Conservation (phyloP, 1,284 basidiomycete species). For the Rhodotorula glutinis region DNA sequence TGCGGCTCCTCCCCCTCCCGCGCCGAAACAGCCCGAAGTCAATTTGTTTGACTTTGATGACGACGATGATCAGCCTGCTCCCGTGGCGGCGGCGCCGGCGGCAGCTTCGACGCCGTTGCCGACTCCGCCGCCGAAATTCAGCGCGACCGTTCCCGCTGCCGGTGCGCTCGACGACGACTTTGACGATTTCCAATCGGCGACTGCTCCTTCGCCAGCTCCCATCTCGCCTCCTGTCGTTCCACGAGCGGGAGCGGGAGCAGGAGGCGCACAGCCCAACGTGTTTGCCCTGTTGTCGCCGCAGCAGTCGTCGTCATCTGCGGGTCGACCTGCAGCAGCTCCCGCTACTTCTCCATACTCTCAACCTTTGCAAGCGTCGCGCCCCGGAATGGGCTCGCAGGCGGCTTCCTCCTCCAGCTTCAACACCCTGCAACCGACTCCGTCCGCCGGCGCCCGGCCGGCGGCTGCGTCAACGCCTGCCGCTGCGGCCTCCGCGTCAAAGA, state of each 20-base stretch:
- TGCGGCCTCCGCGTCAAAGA: no score
- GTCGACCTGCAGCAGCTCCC: conserved; percentile 47
- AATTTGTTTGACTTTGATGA: conserved; percentile 77
- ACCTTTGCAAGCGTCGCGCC: no score
- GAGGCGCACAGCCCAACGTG: conserved; percentile 48
- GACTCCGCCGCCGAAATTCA: conserved; percentile 26
- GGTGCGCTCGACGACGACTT: conserved; percentile 66
- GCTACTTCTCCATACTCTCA: conserved; percentile 35
- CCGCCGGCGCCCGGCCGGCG: no score
- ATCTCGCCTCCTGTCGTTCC: conserved; percentile 35
- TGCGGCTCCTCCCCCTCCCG: conserved; percentile 47
- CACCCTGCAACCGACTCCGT: no score
- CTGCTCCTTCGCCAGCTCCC: conserved; percentile 51
- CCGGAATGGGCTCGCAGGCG: no score
- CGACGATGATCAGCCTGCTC: conserved; percentile 63
- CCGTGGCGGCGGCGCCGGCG: conserved; percentile 50
- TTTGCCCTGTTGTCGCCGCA: conserved; percentile 53
- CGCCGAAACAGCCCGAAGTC: conserved; percentile 55
- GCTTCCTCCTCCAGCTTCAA: no score
- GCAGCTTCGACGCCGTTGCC: not conserved
- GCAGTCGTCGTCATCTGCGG: not conserved
- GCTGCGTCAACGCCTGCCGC: no score
- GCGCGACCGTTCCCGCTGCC: conserved; percentile 44
- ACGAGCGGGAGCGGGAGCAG: conserved; percentile 14
- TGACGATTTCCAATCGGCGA: conserved; percentile 82